Evolutionary conservation across 106 monocot genomes (phyloP), one percentile per base, ranked within the genome.

Genomic region (Ottelia alismoides): DNA sequence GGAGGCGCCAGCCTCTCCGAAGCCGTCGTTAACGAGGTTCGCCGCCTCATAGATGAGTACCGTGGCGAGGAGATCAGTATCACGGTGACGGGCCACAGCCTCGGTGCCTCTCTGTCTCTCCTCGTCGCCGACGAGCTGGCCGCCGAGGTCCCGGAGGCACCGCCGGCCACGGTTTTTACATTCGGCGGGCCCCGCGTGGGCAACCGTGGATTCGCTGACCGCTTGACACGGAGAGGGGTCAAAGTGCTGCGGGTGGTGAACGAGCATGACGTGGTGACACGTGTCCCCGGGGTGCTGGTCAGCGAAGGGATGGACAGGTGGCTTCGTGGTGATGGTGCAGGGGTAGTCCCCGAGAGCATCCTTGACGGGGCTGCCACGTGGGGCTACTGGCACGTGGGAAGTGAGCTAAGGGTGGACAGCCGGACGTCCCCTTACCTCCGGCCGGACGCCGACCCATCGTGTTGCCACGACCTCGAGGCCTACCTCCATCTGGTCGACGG

Each of bases 61-160:
- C 32, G 47, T 10, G 71, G 71, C 2, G 80, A 80, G 51, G 53
- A 74, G 50, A 54, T 80, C 0, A 80, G 80, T 62, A 80, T 80
- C 58, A 76, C 75, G 22, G 45, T 67, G 32, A 58, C 67, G n/a
- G 67, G 67, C 12, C 67, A 67, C 67, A 67, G 58, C 67, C 67
- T 67, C 20, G 67, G 67, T 12, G 67, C 57, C 29, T 57, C 67
- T 1, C 50, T 67, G 50, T 47, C 57, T 10, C 19, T 67, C 16
- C 58, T 67, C 3, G 58, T 58, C 1, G 67, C 67, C 18, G 49
- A 58, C 67, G 25, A 67, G 31, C 35, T 58, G n/a, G 27, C 32
- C 23, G 18, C 29, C 26, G n/a, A n/a, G n/a, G 7, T 21, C 1
- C 31, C 56, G 2, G 14, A 19, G 2, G 3, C 16, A 1, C 57